A percentile compares a stretch with the other conserved stretches of the same genome.
These are phyloP conservation scores for Beauveria bassiana DNA, from an alignment of 2,329 filamentous ascomycete genomes.

Conservation along the genomic window DNA sequence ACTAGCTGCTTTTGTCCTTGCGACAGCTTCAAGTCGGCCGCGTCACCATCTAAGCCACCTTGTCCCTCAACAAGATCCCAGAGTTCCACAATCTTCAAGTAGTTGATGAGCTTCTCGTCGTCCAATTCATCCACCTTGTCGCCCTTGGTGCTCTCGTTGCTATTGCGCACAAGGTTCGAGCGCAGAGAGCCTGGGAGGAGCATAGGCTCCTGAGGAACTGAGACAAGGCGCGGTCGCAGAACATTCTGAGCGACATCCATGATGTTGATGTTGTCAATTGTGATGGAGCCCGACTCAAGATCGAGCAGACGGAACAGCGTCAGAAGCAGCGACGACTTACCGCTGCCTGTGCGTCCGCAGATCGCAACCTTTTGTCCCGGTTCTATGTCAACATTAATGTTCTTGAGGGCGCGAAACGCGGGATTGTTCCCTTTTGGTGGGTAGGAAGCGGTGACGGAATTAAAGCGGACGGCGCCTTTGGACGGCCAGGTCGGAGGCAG, in stretches of 20 bases:
- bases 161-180: conserved; percentile 30
- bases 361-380: conserved; percentile 31
- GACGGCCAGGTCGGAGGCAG: conserved; percentile 21
- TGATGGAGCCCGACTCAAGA: conserved; percentile 32
- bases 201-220: conserved; percentile 44
- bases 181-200: conserved; percentile 41
- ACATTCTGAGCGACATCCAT: conserved; percentile 16
- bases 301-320: conserved; percentile 41
- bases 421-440: conserved; percentile 5
- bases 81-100: conserved; percentile 37
- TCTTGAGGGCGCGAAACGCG: conserved; percentile 18
- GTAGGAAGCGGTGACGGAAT: conserved; percentile 24
- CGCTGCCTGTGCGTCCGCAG: conserved; percentile 36
- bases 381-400: conserved; percentile 22
- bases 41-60: conserved; percentile 29
- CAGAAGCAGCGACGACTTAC: conserved; percentile 30
- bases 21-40: conserved; percentile 26
- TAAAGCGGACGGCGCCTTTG: conserved; percentile 20
- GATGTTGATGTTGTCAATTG: conserved; percentile 36
- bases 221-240: conserved; percentile 27
- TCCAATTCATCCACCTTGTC: conserved; percentile 25
- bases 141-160: not conserved
- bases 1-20: conserved; percentile 40
- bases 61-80: conserved; percentile 30
- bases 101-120: conserved; percentile 34